These are phyloP conservation scores for Aspergillus vadensis DNA, from an alignment of 2,329 filamentous ascomycete species.

Conservation along the genomic window DNA sequence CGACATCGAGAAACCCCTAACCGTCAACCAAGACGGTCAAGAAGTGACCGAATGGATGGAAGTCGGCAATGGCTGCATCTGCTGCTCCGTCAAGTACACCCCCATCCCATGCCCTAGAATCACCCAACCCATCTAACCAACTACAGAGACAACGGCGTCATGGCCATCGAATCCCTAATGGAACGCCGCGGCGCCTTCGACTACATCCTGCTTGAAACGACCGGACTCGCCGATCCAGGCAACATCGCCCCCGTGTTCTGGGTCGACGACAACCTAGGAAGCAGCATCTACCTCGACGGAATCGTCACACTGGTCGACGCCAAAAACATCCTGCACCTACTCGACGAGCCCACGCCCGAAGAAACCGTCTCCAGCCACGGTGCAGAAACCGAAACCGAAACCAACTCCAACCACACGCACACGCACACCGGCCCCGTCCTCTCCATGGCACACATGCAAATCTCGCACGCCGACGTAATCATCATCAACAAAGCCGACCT, in stretches of 20 bases:
- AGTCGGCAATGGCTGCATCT: conserved; percentile 94
- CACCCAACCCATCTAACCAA: conserved; percentile 6
- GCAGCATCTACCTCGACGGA: conserved; percentile 93
- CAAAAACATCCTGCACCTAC: conserved; percentile 80
- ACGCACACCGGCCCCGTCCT: conserved; percentile 65
- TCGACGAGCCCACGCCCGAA: conserved; percentile 66
- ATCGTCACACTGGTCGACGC: conserved; percentile 96
- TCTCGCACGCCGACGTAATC: conserved; percentile 93
- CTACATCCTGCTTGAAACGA: conserved; percentile 96
- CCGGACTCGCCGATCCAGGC: conserved; percentile 89
- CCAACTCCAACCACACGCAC: conserved; percentile 38
- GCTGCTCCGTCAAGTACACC: conserved; percentile 86
- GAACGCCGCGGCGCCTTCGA: conserved; percentile 91
- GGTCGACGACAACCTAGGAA: conserved; percentile 94
- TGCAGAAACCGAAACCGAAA: conserved; percentile 49
- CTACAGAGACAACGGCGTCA: conserved; percentile 80
- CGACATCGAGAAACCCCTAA: conserved; percentile 95
- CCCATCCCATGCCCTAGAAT: background rate
- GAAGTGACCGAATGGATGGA: conserved; percentile 94
- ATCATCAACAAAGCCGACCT: conserved; percentile 93
- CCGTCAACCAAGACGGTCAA: conserved; percentile 79
- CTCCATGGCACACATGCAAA: conserved; percentile 92
- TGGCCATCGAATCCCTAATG: conserved; percentile 94
- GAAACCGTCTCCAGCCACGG: conserved; percentile 45
- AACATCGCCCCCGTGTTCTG: conserved; percentile 96